Percentiles rank a stretch among this genome's conserved stretches.
Conservation (phyloP, 169 alveolate genomes). For the Plasmodium cynomolgi region DNA sequence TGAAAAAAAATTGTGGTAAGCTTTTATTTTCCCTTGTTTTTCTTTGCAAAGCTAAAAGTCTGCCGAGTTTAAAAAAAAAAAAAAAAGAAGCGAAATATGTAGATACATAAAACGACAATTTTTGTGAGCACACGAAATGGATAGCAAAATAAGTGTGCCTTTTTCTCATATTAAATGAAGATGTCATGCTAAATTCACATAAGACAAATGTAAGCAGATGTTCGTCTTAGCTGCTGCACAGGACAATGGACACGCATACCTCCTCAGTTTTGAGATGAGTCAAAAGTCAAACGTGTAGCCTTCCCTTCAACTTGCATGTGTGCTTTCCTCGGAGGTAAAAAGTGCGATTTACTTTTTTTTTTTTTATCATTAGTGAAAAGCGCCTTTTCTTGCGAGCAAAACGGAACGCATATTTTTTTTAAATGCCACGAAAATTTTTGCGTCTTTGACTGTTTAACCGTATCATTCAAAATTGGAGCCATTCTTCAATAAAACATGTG, state of each 20-base stretch:
- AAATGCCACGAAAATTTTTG: not conserved
- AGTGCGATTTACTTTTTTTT: not conserved
- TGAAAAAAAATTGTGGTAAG: constrained; percentile 1
- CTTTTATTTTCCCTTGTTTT: not conserved
- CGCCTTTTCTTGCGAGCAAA: not conserved
- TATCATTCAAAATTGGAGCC: constrained; percentile 2
- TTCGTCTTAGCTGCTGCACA: not conserved
- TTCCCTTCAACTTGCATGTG: not conserved
- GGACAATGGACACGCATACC: not conserved
- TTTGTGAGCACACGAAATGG: not conserved
- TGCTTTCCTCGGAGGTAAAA: not conserved
- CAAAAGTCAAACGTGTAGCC: not conserved
- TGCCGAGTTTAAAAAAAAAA: not conserved
- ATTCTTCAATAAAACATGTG: not conserved
- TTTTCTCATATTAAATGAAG: not conserved
- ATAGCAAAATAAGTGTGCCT: not conserved
- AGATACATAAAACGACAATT: not conserved
- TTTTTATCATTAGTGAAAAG: not conserved
- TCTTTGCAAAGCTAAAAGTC: not conserved
- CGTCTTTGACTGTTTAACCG: not conserved
- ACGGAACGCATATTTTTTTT: not conserved
- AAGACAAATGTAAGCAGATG: not conserved
- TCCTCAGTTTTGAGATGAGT: not conserved
- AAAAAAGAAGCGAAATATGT: not conserved
- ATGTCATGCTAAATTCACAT: not conserved